Conservation (phyloP, 768 basidiomycete species). For the Heimioporus sp. region DNA sequence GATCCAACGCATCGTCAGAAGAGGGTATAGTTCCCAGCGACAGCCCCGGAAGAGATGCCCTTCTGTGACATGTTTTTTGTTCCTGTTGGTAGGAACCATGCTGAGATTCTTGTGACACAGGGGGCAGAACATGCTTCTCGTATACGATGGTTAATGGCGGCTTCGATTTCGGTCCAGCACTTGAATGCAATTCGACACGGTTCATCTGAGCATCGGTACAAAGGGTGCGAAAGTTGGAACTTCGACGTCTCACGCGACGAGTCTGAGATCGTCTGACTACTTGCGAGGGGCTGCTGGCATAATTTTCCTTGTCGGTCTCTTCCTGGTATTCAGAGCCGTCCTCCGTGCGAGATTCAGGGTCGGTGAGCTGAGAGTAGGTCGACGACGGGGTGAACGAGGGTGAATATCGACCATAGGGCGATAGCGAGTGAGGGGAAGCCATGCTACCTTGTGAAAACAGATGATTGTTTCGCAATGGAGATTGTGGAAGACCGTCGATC, state of each 20-base stretch:
- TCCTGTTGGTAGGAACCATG: conserved; percentile 6
- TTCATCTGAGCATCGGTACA: conserved; percentile 40
- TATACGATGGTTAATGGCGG: conserved; percentile 12
- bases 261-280: conserved; percentile 1
- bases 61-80: conserved; percentile 4
- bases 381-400: conserved; percentile 9
- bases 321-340: conserved; percentile 22
- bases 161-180: conserved; percentile 1
- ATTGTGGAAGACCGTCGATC: conserved; percentile 1
- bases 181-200: conserved; percentile 34
- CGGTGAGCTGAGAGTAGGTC: conserved; percentile 8
- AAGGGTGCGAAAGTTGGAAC: conserved; percentile 37
- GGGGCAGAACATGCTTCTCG: conserved; percentile 11
- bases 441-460: background rate
- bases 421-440: background rate
- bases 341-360: conserved; percentile 15
- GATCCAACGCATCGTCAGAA: conserved; percentile 51
- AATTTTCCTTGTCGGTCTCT: conserved; percentile 23
- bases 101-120: conserved; percentile 5
- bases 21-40: conserved; percentile 12
- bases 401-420: background rate
- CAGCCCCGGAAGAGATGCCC: background rate
- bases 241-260: conserved; percentile 15
- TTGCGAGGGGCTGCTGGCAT: conserved; percentile 4
- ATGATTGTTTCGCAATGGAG: background rate